Evolutionary conservation across 345 rosid species (phyloP), one percentile per base, ranked within the genome.

Genomic region (Pseudoturritis turrita): DNA sequence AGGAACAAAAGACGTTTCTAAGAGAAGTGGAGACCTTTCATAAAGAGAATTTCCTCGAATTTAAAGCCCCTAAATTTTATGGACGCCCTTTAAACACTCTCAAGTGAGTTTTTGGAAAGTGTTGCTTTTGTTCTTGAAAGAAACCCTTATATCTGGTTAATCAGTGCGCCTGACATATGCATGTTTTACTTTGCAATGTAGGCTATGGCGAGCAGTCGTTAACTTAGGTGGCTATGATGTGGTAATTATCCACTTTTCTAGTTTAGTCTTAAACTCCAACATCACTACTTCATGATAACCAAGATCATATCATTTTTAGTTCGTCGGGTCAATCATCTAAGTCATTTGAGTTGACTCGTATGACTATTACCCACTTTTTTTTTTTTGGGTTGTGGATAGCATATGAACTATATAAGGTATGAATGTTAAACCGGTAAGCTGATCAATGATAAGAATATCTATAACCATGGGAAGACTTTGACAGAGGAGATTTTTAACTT

Each of bases 181-280:
- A 13, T 73, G 15, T 56, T 76, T 75, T 64, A 25, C 49, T 31
- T 21, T 73, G 58, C 44, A 61, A 72, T 70, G 79, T 76, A 92
- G 98, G 87, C 81, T 92, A 46, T 92, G 92, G 92, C 85, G 96
- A 77, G 80, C 89, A 67, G 98, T 89, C 73, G 28, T 88, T 52
- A 85, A 68, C 60, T 66, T 92, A 78, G 96, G 98, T 78, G 98
- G 96, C 82, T 89, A 89, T 74, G 95, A 92, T 3, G 88, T 86
- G 92, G 97, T 91, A 87, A 73, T 83, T 51, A 47, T 68, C 68
- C 62, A 63, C 29, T 37, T 31, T 40, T 22, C 19, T 59, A 23
- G 10, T 18, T 65, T 43, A 22, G 9, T 66, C 26, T 23, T 58
- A 22, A 68, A 21, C 23, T 56, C 35, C 64, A 69, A 21, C 46